Percentiles rank a stretch among this genome's conserved stretches.
phyloP scores from a whole-genome alignment of 75 land plant species.

The Chamaecyparis obtusa region DNA sequence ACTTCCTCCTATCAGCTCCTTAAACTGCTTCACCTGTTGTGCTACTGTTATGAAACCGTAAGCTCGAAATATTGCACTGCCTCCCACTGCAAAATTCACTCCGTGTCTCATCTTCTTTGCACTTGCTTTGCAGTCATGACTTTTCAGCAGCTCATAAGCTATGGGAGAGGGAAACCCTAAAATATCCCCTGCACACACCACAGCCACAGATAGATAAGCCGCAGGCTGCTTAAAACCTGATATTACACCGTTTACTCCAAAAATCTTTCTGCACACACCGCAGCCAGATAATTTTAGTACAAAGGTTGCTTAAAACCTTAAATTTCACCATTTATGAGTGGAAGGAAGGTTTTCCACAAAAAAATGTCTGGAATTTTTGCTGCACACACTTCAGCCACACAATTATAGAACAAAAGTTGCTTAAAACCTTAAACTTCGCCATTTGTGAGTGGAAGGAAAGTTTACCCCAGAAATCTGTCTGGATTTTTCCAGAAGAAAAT shows the following conservation, averaged over 20 bases:
- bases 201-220: not conserved
- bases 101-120: slow-evolving; percentile 13
- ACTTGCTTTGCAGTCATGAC: not conserved
- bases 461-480: too few relatives aligned
- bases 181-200: slow-evolving; percentile 21
- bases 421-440: too few relatives aligned
- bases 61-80: slow-evolving; percentile 21
- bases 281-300: too few relatives aligned
- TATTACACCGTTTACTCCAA: too few relatives aligned
- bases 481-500: slow-evolving; percentile 2
- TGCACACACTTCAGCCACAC: not conserved
- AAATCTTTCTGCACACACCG: too few relatives aligned
- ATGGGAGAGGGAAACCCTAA: slow-evolving; percentile 18
- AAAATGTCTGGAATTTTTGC: too few relatives aligned
- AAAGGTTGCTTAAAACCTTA: too few relatives aligned
- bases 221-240: too few relatives aligned
- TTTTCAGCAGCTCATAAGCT: slow-evolving; percentile 7
- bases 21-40: slow-evolving; percentile 16
- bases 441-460: too few relatives aligned
- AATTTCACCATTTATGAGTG: too few relatives aligned
- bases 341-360: too few relatives aligned
- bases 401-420: too few relatives aligned
- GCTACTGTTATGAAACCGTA: slow-evolving; percentile 13
- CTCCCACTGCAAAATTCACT: slow-evolving; percentile 26
- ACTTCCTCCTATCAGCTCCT: not conserved